Conservation (phyloP, 805 yeast species). For the Ogataea polymorpha region DNA sequence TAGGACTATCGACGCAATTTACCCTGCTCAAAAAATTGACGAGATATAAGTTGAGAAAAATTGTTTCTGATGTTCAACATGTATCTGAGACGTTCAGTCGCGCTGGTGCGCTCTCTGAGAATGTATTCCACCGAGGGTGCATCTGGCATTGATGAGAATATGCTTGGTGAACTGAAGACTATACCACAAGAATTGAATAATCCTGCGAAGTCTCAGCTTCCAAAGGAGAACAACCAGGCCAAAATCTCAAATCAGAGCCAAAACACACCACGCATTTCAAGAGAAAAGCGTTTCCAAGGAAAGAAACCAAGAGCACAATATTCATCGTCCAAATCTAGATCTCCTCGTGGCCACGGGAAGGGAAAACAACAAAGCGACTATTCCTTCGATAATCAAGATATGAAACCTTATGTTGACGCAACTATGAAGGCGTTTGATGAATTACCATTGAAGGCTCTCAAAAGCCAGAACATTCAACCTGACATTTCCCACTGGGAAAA, state of each 20-base stretch:
- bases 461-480: background rate
- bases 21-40: slow-evolving; percentile 8
- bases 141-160: background rate
- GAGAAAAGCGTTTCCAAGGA: too few species aligned
- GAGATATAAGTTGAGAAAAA: slow-evolving; percentile 4
- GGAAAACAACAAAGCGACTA: background rate
- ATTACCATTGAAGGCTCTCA: background rate
- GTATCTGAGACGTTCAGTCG: slow-evolving; percentile 2
- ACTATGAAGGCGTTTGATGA: background rate
- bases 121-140: background rate
- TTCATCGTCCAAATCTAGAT: too few species aligned
- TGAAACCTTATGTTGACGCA: background rate
- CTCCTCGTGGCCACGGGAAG: background rate
- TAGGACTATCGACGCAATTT: slow-evolving; percentile 8
- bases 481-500: background rate
- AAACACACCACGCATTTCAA: too few species aligned
- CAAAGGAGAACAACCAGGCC: background rate
- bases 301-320: too few species aligned
- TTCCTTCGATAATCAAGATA: background rate
- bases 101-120: slow-evolving; percentile 1
- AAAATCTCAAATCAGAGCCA: too few species aligned
- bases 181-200: background rate
- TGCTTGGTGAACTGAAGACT: background rate
- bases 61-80: background rate
- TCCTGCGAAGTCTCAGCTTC: background rate